Base-by-base conservation (phyloP, 352 stramenopile genomes). In the Hyaloperonospora arabidopsidis region DNA sequence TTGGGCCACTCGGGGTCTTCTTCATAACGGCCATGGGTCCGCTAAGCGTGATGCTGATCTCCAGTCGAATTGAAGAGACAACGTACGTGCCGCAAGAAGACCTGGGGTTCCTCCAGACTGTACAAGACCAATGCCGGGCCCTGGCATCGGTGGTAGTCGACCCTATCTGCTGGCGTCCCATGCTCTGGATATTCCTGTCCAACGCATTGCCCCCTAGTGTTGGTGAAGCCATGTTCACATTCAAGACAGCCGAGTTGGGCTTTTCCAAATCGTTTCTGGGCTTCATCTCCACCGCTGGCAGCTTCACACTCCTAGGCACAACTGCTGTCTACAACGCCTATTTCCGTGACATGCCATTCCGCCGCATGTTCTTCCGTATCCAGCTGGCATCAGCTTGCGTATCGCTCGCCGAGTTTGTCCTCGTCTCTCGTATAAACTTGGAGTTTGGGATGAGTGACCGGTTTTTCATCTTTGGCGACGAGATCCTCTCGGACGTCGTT, bases 191-290 rank as follows among this genome's bases (percentile, higher is more conserved):
- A 54, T 88, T 91, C 56, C 58, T 91, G 25, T 91, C 80, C 5
- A 89, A 87, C 35, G 76, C 76, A 2, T 50, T 91, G 18, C 75
- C 78, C 14, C 76, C 76, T 7, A 89, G 77, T 46, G 63, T 89
- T n/a, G 69, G 72, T 14, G 76, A 91, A 46, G 80, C 76, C 61
- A 88, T 87, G 76, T 91, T 90, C 72, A 87, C 71, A 65, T 91
- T 91, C 64, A 87, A 86, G 62, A 91, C 80, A 5, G 67, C 64
- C 52, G 77, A 89, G 56, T 63, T 91, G 21, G 53, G 72, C 53
- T 91, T 91, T 52, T 76, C 74, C 49, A 84, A 86, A 49, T 82
- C 74, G 8, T 91, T 91, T 59, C 70, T 91, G 8, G 78, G 77
- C 18, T 86, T 87, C 59, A 79, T 91, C 61, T 91, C 80, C 40